Evolutionary conservation across 192 early-diverging fungal species (phyloP).

Genomic region (Diversispora epigaea): DNA sequence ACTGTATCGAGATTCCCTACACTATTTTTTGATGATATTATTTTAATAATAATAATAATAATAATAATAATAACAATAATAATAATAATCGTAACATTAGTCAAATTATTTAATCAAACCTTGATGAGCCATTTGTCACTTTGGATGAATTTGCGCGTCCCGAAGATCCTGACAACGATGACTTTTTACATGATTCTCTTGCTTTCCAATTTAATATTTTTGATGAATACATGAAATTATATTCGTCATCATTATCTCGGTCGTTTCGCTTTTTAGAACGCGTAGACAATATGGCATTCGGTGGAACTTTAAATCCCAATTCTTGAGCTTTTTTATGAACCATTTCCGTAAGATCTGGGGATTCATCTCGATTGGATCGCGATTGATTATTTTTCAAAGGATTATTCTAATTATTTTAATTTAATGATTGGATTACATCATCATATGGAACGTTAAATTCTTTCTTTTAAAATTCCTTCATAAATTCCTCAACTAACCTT

Average conservation of each 20-base stretch:
- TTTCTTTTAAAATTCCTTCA: no score
- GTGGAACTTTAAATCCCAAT: conserved; percentile 9
- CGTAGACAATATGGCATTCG: not conserved
- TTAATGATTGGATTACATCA: not conserved
- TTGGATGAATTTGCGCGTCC: not conserved
- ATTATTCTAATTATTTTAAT: not conserved
- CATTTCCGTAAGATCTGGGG: not conserved
- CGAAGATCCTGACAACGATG: not conserved
- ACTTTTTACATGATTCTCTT: not conserved
- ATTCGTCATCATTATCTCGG: not conserved
- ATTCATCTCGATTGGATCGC: not conserved
- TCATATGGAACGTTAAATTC: not conserved
- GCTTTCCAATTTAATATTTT: not conserved
- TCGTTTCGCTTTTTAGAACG: not conserved
- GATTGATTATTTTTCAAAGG: not conserved
- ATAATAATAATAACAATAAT: not conserved
- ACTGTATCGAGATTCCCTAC: no score
- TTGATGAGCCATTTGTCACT: not conserved
- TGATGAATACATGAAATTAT: not conserved
- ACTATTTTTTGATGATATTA: no score
- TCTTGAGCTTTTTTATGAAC: conserved; percentile 12
- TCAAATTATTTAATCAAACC: not conserved
- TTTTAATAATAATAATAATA: not conserved
- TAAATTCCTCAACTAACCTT: no score
- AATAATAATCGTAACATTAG: no score